Base-by-base conservation (phyloP, 176 grass and related monocot genomes). In the Paspalum vaginatum region DNA sequence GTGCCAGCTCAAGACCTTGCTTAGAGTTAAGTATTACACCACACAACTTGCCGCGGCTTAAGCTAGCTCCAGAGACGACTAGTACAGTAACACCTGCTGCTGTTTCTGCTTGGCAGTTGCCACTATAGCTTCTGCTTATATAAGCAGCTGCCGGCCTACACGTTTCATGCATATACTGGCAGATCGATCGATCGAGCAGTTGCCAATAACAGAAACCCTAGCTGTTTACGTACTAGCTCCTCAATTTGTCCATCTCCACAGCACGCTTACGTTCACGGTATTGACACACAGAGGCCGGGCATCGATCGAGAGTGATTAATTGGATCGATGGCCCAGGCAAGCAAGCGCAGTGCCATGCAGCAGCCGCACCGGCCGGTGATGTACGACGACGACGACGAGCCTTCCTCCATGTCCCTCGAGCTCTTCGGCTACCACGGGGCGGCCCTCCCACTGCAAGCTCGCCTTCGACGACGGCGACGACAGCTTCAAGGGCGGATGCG, bases 391-490 rank as follows among this genome's bases (percentile, higher is more conserved):
- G 68, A 86, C 5, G 68, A 86, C 17, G 78, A 80, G 60, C 78
- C 78, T 1, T 78, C 95, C 26, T 73, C 95, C 48, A 87, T 85
- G 81, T 86, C 92, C 0, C 87, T 98, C 15, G 89, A 92, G 59
- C 87, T 94, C 12, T 92, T 92, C 24, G 77, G 89, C 57, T 77
- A 72, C 72, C 57, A 78, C 2, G 45, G 68, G 4, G 32, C 49
- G 0, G 64, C 73, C 1, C 58, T 79, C 15, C 69, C 49, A 1
- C 18, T 67, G 48, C 77, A 82, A 82, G 56, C 65, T 88, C 32
- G 42, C 75, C 68, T 88, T 88, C 61, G 68, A 84, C 8, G 87
- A 90, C n/a, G 87, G 88, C 20, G 87, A 90, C n/a, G 87, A 90
- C 20, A 86, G 37, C 76, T 85, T 87, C 48, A 80, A 76, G 49